These are phyloP conservation scores for Cryphonectria nitschkei DNA, from an alignment of 2,329 filamentous ascomycete species.

Conservation along the genomic window DNA sequence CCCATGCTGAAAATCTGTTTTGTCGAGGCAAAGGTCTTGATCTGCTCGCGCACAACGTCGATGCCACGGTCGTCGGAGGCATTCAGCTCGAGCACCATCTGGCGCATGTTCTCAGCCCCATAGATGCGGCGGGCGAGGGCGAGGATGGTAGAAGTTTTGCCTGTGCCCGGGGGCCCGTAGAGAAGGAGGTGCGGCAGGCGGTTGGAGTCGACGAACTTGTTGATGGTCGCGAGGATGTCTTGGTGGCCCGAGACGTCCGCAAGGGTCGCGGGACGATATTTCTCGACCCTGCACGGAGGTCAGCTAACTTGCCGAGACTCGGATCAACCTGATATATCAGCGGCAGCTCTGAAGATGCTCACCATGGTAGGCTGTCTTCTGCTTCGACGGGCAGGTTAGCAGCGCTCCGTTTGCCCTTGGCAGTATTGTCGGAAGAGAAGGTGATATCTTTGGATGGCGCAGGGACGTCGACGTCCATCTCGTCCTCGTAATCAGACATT, in stretches of 20 bases:
- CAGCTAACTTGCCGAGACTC: slow-evolving; percentile 21
- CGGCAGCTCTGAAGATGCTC: slow-evolving; percentile 19
- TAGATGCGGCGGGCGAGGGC: slow-evolving; percentile 94
- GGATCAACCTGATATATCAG: slow-evolving; percentile 27
- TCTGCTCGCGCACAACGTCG: slow-evolving; percentile 96
- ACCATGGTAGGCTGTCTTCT: slow-evolving; percentile 94
- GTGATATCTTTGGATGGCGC: slow-evolving; percentile 51
- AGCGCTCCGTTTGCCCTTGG: slow-evolving; percentile 88
- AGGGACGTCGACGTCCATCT: slow-evolving; percentile 63
- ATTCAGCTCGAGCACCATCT: slow-evolving; percentile 98
- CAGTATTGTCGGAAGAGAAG: slow-evolving; percentile 75
- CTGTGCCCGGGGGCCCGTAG: slow-evolving; percentile 94
- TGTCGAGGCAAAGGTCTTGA: slow-evolving; percentile 98
- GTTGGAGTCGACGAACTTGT: slow-evolving; percentile 95
- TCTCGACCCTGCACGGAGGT: slow-evolving; percentile 75
- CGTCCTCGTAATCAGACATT: slow-evolving; percentile 65
- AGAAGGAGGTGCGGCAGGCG: slow-evolving; percentile 92
- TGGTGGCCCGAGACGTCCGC: slow-evolving; percentile 95
- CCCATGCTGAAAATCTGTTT: slow-evolving; percentile 89
- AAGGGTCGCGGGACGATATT: slow-evolving; percentile 88
- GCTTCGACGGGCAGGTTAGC: slow-evolving; percentile 93
- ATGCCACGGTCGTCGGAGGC: slow-evolving; percentile 97
- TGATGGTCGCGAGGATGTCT: slow-evolving; percentile 96
- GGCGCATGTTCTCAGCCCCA: slow-evolving; percentile 86
- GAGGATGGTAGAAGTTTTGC: slow-evolving; percentile 95